Base-by-base conservation (phyloP, 73 alveolate species). In the Blepharisma japonicum region DNA sequence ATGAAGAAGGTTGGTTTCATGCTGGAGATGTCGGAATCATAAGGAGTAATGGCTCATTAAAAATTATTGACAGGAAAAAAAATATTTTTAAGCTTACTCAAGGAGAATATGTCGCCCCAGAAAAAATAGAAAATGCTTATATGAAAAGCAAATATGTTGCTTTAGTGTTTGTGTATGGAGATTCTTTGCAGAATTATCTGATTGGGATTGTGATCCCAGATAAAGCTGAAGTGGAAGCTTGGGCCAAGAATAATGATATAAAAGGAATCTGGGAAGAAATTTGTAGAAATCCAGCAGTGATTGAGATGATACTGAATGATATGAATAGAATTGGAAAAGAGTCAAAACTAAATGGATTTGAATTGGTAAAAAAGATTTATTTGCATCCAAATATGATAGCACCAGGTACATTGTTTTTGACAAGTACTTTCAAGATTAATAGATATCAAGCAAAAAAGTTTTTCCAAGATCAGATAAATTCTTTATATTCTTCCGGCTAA, bases 71-170 rank as follows among this genome's bases (percentile, higher is more conserved):
- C 84, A 94, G 99, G 80, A 97, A 93, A 85, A 96, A 96, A 88
- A 95, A 92, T 84, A 91, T 96, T 68, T 96, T 95, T 85, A 96
- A 96, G 84, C 83, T 96, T 6, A 71, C 89, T n/a, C 95, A 96
- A 81, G 99, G 99, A 38, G 99, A 96, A 61, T 96, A 95, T 71
- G 94, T 96, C 47, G 97, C 99, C 4, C 99, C 99, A 6, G 99
- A 95, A 77, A 96, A 95, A 77, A 68, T 96, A 11, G 98, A 96
- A 86, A 89, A 88, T 47, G 78, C 89, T 27, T 91, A 88, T 72
- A 85, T 55, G 21, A 72, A 94, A 71, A 84, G 94, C 71, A 53
- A 78, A 25, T 83, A 86, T 21, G 93, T 95, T 23, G 78, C 89
- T 9, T 94, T 94, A 71, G 84, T 89, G 77, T 96, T 89, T 51